phyloP scores from a whole-genome alignment of 208 protist genomes.

The Wallacemonas rigidus region DNA sequence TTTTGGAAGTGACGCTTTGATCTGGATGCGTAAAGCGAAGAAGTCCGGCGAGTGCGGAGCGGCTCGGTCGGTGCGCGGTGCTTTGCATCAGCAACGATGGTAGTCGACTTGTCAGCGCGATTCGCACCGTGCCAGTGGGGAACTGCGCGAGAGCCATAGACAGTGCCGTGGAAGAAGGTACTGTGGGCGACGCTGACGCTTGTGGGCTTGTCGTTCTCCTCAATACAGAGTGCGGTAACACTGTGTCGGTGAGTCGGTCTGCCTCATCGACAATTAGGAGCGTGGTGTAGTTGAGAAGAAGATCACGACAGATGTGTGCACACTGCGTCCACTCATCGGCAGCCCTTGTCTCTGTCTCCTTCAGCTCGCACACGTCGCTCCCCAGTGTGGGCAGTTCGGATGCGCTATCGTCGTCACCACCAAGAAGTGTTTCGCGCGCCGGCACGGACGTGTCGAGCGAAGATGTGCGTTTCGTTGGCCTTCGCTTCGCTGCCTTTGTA shows the following conservation, averaged over 20 bases:
- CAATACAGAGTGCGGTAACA: too few relatives aligned
- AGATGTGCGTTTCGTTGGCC: too few relatives aligned
- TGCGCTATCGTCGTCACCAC: not conserved
- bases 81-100: not conserved
- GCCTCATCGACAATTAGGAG: conserved; percentile 25
- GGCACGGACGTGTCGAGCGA: not conserved
- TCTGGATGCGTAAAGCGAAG: conserved; percentile 14
- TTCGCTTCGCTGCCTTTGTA: too few relatives aligned
- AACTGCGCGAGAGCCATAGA: conserved; percentile 6
- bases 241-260: conserved; percentile 1
- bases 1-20: too few relatives aligned
- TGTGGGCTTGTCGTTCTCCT: not conserved
- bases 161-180: not conserved
- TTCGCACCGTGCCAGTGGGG: conserved; percentile 1
- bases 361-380: not conserved
- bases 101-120: conserved; percentile 12
- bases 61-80: not conserved
- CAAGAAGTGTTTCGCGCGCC: conserved; percentile 4
- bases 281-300: conserved; percentile 8
- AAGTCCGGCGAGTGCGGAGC: not conserved
- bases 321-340: not conserved
- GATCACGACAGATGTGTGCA: not conserved
- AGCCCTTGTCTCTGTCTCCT: not conserved
- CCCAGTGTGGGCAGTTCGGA: not conserved
- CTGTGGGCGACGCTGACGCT: not conserved